Percentiles rank a stretch among this genome's conserved stretches.
Evolutionary conservation across 73 alveolate genomes (phyloP).

Genomic region (Uronychia binucleata): DNA sequence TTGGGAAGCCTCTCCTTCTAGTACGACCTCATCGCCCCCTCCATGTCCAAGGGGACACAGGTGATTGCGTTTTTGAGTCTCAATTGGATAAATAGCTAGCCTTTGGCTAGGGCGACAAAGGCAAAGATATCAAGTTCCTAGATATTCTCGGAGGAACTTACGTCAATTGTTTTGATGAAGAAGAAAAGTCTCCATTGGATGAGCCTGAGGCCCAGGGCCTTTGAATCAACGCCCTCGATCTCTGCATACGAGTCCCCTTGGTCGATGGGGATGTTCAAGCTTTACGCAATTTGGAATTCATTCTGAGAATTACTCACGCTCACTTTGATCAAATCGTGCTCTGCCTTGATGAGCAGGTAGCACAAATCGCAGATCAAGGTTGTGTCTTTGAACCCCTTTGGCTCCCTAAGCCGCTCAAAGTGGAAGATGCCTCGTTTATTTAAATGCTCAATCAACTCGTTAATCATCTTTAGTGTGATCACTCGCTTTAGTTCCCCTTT

Average conservation of each 20-base stretch:
- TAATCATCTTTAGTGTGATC: slow-evolving; percentile 17
- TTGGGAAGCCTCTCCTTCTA: not conserved
- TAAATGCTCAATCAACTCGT: slow-evolving; percentile 1
- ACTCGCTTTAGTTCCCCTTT: slow-evolving; percentile 24
- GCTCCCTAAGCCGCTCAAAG: not conserved
- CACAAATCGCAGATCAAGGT: slow-evolving; percentile 39
- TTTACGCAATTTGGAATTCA: slow-evolving; percentile 14
- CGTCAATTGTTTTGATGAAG: not conserved
- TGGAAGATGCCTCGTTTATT: slow-evolving; percentile 21
- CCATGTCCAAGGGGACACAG: not conserved
- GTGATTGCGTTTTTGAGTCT: not conserved
- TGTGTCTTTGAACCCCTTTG: slow-evolving; percentile 1
- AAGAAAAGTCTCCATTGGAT: slow-evolving; percentile 38
- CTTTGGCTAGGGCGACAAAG: not conserved
- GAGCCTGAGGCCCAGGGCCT: slow-evolving; percentile 12
- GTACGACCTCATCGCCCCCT: not conserved
- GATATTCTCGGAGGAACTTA: not conserved
- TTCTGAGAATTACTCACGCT: not conserved
- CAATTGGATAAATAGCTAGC: not conserved
- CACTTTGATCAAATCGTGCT: slow-evolving; percentile 7
- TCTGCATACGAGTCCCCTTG: not conserved
- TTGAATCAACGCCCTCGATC: not conserved
- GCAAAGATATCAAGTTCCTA: not conserved
- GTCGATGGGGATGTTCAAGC: slow-evolving; percentile 18
- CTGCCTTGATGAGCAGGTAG: slow-evolving; percentile 29